Base-by-base conservation (phyloP, 768 basidiomycete genomes). In the Phallus indusiatus region DNA sequence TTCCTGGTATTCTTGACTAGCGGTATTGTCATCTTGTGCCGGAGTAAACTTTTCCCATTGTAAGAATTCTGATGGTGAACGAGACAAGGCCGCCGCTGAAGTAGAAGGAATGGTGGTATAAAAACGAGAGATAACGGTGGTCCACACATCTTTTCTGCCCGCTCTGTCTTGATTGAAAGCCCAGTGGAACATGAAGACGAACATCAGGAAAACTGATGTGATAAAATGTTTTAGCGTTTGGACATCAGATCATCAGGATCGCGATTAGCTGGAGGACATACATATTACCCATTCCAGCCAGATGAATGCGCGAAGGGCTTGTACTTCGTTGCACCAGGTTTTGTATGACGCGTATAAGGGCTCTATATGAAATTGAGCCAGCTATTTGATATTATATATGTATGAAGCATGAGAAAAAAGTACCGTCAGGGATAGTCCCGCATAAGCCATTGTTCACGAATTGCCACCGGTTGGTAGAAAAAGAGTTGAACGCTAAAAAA, bases 401-500 rank as follows among this genome's bases (percentile, higher is more conserved):
- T 2, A n/a, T 50, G 33, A 50, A 35, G 47, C 20, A 47, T 47
- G 51, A 10, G 48, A 17, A 37, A n/a, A 48, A 16, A 62, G 22
- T 33, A 79, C 81, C 76, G 54, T 60, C 64, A 24, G 81, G 80
- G 46, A 83, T 82, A 49, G 69, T 61, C 49, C 70, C 68, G 69
- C 83, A 84, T 47, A 72, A 66, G 56, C 78, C 68, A 16, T 80
- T 78, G 21, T 56, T 56, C 12, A 80, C 70, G 47, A 72, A 65
- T 24, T 67, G 68, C 82, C 82, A 85, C 36, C 82, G 77, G 14
- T 78, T 74, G 17, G 80, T 82, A 0, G 82, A 83, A 68, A 85
- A 84, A 14, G 77, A 75, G 64, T 80, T 83, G 75, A 81, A 80
- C 0, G 74, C 81, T 81, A 56, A 20, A 21, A 56, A 20, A 21